Evolutionary conservation across 1,139 yeast species (phyloP), one percentile per base, ranked within the genome.

Genomic region (Yarrowia galli): DNA sequence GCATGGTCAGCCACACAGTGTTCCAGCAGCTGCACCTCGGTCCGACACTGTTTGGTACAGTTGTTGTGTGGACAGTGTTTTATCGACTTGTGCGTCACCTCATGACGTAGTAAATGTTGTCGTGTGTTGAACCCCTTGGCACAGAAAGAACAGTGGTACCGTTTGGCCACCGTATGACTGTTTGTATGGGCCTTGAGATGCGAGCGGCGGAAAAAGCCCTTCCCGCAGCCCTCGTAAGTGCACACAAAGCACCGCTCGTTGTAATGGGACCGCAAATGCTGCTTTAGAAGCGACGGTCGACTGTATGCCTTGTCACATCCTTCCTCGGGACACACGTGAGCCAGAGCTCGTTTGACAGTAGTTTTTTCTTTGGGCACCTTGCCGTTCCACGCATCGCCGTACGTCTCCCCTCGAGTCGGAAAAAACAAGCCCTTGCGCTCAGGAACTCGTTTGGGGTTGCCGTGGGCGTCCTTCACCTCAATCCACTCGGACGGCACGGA

Each of bases 21-120:
- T 67, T 89, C 89, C 67, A 92, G 81, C 68, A 92, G 81, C 46
- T 92, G 89, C 69, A 90, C 92, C 76, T 90, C 93, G 72, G 91
- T 90, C 74, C 88, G 86, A 74, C 92, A 93, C 0, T 87, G 78
- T 71, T 87, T 91, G 0, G 74, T 71, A 75, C 98, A 95, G 1
- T 82, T 85, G 43, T 83, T 87, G 72, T 83, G 81, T 0, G 83
- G 77, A 74, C 97, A 91, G 51, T 76, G 73, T 74, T 87, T 89
- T 0, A 93, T 85, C 71, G 88, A 88, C 6, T 87, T 85, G 76
- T 92, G 98, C 15, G 96, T 88, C 32, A 85, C 81, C 71, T 82
- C 93, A 76, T 95, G 99, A 68, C 97, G 83, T 72, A 85, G 86
- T 71, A 92, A 80, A 75, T 93, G 98, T 78, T 95, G 99, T 65